These are phyloP conservation scores for Pseudogymnoascus sp. DNA, from an alignment of 2,329 filamentous ascomycete genomes.

Conservation along the genomic window DNA sequence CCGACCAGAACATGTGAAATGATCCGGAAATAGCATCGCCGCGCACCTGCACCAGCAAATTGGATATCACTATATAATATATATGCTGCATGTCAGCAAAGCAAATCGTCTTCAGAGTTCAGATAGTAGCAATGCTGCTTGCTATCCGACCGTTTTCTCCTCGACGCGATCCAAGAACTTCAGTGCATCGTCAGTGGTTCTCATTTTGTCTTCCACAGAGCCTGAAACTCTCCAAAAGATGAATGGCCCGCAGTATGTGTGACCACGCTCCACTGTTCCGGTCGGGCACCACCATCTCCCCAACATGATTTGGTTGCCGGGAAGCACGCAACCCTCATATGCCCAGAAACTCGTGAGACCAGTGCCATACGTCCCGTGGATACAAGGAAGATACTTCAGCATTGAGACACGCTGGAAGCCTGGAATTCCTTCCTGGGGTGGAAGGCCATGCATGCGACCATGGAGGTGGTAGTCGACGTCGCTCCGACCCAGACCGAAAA, in stretches of 20 bases:
- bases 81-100: not conserved
- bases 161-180: not conserved
- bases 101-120: not conserved
- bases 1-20: constrained; percentile 3
- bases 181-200: not conserved
- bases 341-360: constrained; percentile 32
- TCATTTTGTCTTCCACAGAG: not conserved
- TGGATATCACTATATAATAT: constrained; percentile 7
- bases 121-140: not conserved
- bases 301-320: constrained; percentile 40
- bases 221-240: constrained; percentile 30
- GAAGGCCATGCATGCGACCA: constrained; percentile 45
- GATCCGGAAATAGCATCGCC: not conserved
- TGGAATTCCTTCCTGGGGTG: constrained; percentile 40
- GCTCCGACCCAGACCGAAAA: constrained; percentile 33
- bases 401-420: constrained; percentile 50
- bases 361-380: constrained; percentile 17
- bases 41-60: not conserved
- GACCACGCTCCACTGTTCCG: constrained; percentile 13
- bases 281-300: constrained; percentile 42
- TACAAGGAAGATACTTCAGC: constrained; percentile 39
- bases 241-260: constrained; percentile 28
- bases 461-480: constrained; percentile 27
- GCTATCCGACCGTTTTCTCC: not conserved
- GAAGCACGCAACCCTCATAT: constrained; percentile 42